Evolutionary conservation across 176 grass and related monocot genomes (phyloP).

Genomic region (Puccinellia tenuiflora): DNA sequence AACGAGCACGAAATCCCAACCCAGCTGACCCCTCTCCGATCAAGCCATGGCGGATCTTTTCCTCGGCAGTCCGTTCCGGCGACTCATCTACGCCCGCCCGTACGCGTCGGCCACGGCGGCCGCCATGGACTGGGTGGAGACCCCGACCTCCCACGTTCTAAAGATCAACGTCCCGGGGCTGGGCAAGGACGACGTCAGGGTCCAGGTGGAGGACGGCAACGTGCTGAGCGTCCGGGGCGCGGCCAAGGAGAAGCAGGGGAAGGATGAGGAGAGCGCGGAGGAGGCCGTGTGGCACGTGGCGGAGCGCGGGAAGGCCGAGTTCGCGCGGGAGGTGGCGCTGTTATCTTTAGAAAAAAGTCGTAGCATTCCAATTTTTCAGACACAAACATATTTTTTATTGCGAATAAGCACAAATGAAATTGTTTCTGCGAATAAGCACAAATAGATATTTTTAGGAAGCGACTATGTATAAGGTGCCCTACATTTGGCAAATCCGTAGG

Average conservation of each 20-base stretch:
- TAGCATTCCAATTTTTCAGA: too few species aligned
- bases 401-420: too few species aligned
- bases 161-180: constrained; percentile 66
- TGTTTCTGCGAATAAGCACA: too few species aligned
- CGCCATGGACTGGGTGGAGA: constrained; percentile 88
- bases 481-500: too few species aligned
- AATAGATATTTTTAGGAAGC: too few species aligned
- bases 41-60: constrained; percentile 47
- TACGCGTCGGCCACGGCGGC: constrained; percentile 19
- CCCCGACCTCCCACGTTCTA: constrained; percentile 63
- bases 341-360: too few species aligned
- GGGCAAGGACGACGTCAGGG: constrained; percentile 70
- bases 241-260: neutral
- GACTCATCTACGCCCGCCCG: constrained; percentile 46
- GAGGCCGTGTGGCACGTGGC: constrained; percentile 63
- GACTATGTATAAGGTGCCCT: too few species aligned
- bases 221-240: constrained; percentile 47
- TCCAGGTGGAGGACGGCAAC: constrained; percentile 80
- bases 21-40: too few species aligned
- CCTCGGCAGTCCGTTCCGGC: constrained; percentile 54
- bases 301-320: constrained; percentile 63
- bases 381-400: too few species aligned
- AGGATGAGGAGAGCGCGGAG: constrained; percentile 13
- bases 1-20: neutral
- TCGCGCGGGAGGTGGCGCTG: constrained; percentile 57